Base-by-base conservation (phyloP, 2,329 filamentous ascomycete species). In the Endothia cerciana region DNA sequence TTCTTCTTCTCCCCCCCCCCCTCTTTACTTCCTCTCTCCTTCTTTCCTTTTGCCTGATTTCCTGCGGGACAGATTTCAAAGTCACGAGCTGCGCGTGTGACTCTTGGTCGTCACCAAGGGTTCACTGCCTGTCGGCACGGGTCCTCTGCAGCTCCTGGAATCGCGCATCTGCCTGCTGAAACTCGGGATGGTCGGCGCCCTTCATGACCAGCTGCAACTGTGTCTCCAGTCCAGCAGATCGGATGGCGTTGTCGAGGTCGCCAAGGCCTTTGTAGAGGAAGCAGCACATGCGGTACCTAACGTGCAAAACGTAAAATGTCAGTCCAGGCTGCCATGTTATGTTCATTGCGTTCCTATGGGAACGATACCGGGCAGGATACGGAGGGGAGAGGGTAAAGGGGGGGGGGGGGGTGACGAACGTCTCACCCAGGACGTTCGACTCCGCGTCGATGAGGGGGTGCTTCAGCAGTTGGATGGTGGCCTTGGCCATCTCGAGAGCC, bases 371-470 rank as follows among this genome's bases (percentile, higher is more conserved):
- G 41, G 41, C 7, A 15, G 4, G 19, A 15, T 6, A 11, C 4
- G 4, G 7, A 43, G 19, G 28, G 30, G 36, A 19, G 13, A 28
- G 13, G 17, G 30, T 4, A 36, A n/a, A 17, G 30, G 33, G 13
- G 43, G 17, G 53, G 30, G 30, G 8, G 36, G 47, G n/a, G n/a
- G 25, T 15, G 33, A 57, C 38, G 41, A 28, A 61, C 57, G 38
- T 25, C 4, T 57, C 47, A 25, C 49, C 51, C 22, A 63, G 38
- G 5, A 43, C 22, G 33, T 30, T 36, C 19, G 25, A 41, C 4
- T 55, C 28, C 7, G 64, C 30, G 15, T 63, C n/a, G 4, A 65
- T 40, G 28, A 49, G 38, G 15, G 63, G 65, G n/a, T 65, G 30
- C 25, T 40, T 43, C 22, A 67, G 40, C 25, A 67, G 36, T 1